Base-by-base conservation (phyloP, 148 eudicot species). In the Rhododendron molle region DNA sequence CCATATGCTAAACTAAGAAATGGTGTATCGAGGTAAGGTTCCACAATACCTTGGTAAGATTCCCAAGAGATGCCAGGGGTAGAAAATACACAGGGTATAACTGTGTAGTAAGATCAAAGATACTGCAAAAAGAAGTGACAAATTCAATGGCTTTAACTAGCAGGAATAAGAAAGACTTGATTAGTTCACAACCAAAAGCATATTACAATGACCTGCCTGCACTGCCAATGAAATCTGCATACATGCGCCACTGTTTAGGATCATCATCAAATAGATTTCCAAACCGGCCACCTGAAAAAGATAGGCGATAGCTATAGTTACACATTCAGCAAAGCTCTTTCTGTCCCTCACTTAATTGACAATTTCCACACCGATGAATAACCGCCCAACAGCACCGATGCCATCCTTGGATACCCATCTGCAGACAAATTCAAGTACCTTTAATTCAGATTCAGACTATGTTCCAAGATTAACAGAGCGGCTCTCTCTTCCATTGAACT, bases 361-460 rank as follows among this genome's bases (percentile, higher is more conserved):
- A 60, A 86, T 65, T 79, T 20, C 83, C 95, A 90, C 87, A 95
- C 99, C 99, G 65, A 97, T 94, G 86, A 97, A 88, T 83, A 97
- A 90, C 73, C 99, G 99, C 40, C 99, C 99, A 90, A 97, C 87
- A 88, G 99, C 98, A 91, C 99, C 99, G 85, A 97, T 94, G 89
- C 99, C 99, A 90, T 97, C 99, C 92, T 97, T 97, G 85, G 96
- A 90, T 85, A 97, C 99, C 99, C 99, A 97, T 93, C 99, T 97
- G 91, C 81, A 85, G 13, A 79, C 38, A 89, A 15, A 60, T 54
- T 40, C 11, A 58, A 83, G 76, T 36, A 44, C 76, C 65, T 86
- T 74, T 20, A 86, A 58, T 82, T 23, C 62, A 86, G 23, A 74
- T 71, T 82, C 76, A 82, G 36, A 82, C 65, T 50, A 73, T 36